phyloP scores from a whole-genome alignment of 768 basidiomycete species.

The Clitopilus passeckerianus region DNA sequence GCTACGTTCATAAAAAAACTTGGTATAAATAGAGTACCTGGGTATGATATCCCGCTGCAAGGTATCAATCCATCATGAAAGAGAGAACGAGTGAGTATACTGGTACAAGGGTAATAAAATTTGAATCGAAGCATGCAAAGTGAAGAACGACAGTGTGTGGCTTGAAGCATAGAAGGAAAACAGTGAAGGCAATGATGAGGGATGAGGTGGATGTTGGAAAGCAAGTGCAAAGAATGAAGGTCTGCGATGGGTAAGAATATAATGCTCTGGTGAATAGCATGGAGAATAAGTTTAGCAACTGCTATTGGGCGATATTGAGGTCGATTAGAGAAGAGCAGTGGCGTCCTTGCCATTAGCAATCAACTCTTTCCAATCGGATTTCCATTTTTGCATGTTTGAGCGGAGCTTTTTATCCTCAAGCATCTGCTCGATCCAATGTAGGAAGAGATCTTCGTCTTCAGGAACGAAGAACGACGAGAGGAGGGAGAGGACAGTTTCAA shows the following conservation, averaged over 20 bases:
- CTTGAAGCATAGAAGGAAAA: background rate
- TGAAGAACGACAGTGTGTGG: background rate
- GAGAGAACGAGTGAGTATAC: background rate
- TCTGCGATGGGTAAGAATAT: background rate
- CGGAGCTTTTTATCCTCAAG: conserved; percentile 62
- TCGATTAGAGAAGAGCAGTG: conserved; percentile 36
- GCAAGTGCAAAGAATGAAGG: background rate
- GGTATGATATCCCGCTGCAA: no score
- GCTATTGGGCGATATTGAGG: background rate
- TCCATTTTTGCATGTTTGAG: conserved; percentile 68
- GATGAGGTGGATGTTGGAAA: background rate
- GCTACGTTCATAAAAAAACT: no score
- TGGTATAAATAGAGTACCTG: no score
- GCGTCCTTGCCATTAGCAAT: conserved; percentile 61
- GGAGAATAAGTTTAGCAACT: background rate
- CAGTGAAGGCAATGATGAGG: background rate
- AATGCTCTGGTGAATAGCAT: background rate
- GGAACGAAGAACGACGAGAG: conserved; percentile 94
- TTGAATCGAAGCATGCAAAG: background rate
- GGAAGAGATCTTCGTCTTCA: conserved; percentile 78
- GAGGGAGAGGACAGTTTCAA: conserved; percentile 89
- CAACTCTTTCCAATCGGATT: conserved; percentile 72
- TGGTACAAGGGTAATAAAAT: background rate
- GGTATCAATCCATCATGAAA: no score
- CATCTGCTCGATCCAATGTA: conserved; percentile 74